Evolutionary conservation across 345 rosid species (phyloP).

Genomic region (Sisymbrium altissimum): DNA sequence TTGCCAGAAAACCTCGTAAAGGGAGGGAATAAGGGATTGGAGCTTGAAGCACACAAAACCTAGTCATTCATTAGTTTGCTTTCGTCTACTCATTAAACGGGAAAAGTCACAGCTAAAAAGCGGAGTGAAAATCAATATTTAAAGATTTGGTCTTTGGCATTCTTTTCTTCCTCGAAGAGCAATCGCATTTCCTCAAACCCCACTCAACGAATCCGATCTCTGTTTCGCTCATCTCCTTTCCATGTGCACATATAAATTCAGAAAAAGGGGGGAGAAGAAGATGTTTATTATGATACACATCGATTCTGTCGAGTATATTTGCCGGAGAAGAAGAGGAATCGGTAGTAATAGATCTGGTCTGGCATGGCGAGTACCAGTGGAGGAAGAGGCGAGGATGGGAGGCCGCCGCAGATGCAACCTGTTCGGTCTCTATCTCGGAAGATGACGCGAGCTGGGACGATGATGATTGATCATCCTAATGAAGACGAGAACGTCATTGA

Average conservation of each 20-base stretch:
- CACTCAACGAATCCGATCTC: constrained; percentile 60
- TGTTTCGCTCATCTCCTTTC: neutral
- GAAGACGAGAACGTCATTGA: constrained; percentile 53
- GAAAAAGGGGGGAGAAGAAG: constrained; percentile 3
- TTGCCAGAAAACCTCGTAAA: neutral
- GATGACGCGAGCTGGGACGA: constrained; percentile 49
- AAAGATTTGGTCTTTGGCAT: constrained; percentile 18
- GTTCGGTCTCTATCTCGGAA: constrained; percentile 41
- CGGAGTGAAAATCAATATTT: neutral
- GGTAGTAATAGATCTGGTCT: neutral
- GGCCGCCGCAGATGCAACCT: constrained; percentile 35
- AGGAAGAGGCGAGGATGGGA: constrained; percentile 39
- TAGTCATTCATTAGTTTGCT: constrained; percentile 16
- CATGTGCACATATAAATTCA: constrained; percentile 14
- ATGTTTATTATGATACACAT: constrained; percentile 15
- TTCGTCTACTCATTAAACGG: neutral
- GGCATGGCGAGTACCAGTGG: constrained; percentile 83
- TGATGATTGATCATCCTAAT: constrained; percentile 49
- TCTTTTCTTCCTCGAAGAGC: constrained; percentile 60
- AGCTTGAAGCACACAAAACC: neutral
- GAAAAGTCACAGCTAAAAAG: constrained; percentile 20
- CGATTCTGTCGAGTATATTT: constrained; percentile 3
- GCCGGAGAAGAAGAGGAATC: constrained; percentile 3
- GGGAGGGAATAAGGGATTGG: neutral
- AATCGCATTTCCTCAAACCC: constrained; percentile 51